Evolutionary conservation across 352 stramenopile genomes (phyloP).

Genomic region (Globisporangium emineosum): DNA sequence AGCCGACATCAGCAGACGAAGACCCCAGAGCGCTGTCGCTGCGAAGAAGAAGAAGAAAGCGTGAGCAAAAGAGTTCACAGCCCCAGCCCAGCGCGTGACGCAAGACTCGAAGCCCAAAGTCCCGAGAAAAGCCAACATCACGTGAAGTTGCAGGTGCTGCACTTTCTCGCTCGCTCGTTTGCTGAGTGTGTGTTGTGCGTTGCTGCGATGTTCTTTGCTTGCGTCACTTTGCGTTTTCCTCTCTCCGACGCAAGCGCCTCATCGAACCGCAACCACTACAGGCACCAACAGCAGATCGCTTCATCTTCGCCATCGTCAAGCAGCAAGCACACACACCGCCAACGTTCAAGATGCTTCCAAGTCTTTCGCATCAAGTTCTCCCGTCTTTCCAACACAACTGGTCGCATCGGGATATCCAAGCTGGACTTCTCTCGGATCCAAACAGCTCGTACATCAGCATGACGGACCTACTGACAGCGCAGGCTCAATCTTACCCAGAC

Average conservation of each 20-base stretch:
- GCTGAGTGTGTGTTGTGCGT: not conserved
- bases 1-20: not conserved
- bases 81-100: not conserved
- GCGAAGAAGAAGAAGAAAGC: not conserved
- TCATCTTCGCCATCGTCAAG: not conserved
- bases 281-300: not conserved
- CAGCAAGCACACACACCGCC: not conserved
- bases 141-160: not conserved
- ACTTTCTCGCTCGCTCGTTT: conserved; percentile 18
- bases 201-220: not conserved
- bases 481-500: not conserved
- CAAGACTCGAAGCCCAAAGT: not conserved
- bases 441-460: conserved; percentile 11
- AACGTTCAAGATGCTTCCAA: conserved; percentile 2
- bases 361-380: not conserved
- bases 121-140: not conserved
- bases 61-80: not conserved
- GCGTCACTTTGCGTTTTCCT: conserved; percentile 14
- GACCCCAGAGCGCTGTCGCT: not conserved
- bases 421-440: not conserved
- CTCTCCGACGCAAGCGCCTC: conserved; percentile 12
- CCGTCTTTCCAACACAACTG: not conserved
- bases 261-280: conserved; percentile 3
- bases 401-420: not conserved
- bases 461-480: conserved; percentile 14